Conservation (phyloP, 768 basidiomycete species). For the Austroboletus festivus region DNA sequence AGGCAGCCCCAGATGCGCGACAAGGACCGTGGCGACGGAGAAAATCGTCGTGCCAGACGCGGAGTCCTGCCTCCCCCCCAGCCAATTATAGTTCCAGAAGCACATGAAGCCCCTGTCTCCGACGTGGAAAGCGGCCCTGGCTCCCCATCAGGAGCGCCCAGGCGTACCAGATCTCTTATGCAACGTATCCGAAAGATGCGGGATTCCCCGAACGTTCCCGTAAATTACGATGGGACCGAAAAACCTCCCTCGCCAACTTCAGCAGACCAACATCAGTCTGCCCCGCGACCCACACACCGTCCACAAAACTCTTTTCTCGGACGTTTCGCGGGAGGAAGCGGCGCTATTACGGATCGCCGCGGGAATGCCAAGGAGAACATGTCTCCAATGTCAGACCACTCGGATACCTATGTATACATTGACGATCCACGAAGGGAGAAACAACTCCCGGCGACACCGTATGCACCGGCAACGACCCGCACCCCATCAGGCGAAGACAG, state of each 20-base stretch:
- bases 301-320: constrained; percentile 76
- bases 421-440: constrained; percentile 53
- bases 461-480: constrained; percentile 22
- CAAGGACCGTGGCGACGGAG: constrained; percentile 36
- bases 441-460: constrained; percentile 46
- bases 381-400: constrained; percentile 29
- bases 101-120: constrained; percentile 41
- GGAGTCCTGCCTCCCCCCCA: constrained; percentile 72
- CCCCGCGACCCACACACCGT: constrained; percentile 60
- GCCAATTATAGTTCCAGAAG: constrained; percentile 75
- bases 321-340: constrained; percentile 50
- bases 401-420: constrained; percentile 68
- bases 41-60: constrained; percentile 42
- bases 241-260: constrained; percentile 46
- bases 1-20: constrained; percentile 25
- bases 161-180: constrained; percentile 80
- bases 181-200: constrained; percentile 88
- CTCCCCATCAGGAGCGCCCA: constrained; percentile 48
- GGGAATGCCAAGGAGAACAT: constrained; percentile 36
- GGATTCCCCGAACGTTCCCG: constrained; percentile 78
- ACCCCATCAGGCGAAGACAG: constrained; percentile 29
- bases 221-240: constrained; percentile 42
- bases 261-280: constrained; percentile 26
- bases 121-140: constrained; percentile 36
- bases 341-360: constrained; percentile 26